A percentile compares a stretch with the other conserved stretches of the same genome.
Conservation (phyloP, 2,329 filamentous ascomycete genomes). For the Fusarium succisae region DNA sequence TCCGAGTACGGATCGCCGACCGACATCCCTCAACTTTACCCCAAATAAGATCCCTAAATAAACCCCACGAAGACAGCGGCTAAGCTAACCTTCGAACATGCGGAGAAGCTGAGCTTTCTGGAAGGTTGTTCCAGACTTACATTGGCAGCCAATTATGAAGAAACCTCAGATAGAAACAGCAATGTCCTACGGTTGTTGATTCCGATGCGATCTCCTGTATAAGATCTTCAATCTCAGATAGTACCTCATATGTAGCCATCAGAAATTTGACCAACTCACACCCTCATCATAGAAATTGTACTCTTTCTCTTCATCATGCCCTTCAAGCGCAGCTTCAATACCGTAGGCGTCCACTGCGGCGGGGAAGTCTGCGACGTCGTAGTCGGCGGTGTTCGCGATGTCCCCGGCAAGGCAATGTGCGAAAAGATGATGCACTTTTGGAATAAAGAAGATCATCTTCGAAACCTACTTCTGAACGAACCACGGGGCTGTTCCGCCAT, state of each 20-base stretch:
- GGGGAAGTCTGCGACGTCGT: conserved; percentile 36
- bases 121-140: neutral
- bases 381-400: conserved; percentile 27
- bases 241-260: too few species aligned
- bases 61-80: neutral
- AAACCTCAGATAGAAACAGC: neutral
- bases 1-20: neutral
- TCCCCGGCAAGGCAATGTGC: conserved; percentile 29
- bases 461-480: conserved; percentile 28
- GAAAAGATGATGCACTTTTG: conserved; percentile 33
- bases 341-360: conserved; percentile 29
- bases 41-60: neutral
- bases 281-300: too few species aligned
- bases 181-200: neutral
- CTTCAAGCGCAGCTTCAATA: conserved; percentile 31
- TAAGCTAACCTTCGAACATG: neutral
- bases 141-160: neutral
- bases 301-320: neutral
- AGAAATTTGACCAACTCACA: too few species aligned
- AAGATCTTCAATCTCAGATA: neutral
- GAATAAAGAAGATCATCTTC: conserved; percentile 21
- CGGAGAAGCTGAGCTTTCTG: neutral
- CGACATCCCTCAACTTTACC: neutral
- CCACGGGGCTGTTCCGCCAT: conserved; percentile 27
- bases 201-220: neutral